These are phyloP conservation scores for Lipomyces lipofer DNA, from an alignment of 805 yeast species.

Conservation along the genomic window DNA sequence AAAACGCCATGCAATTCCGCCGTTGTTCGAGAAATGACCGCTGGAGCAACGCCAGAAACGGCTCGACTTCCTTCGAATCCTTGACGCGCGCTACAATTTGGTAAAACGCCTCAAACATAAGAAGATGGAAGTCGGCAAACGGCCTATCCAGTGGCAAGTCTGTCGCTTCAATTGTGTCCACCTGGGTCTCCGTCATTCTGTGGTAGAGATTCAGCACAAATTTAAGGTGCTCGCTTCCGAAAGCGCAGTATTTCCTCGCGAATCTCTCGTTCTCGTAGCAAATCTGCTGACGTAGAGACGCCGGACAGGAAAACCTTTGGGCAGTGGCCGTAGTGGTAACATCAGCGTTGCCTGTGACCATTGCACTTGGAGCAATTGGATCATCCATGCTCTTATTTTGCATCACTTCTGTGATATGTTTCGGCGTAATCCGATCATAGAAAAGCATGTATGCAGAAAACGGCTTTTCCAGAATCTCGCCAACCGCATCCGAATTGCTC, in stretches of 20 bases:
- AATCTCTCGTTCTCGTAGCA: slow-evolving; percentile 17
- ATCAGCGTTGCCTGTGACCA: background rate
- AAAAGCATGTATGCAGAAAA: slow-evolving; percentile 30
- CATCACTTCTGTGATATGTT: background rate
- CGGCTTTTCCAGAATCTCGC: slow-evolving; percentile 17
- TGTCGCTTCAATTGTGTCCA: background rate
- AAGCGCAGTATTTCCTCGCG: slow-evolving; percentile 9
- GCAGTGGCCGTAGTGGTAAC: background rate
- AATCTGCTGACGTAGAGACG: slow-evolving; percentile 6
- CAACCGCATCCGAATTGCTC: background rate
- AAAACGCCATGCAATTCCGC: slow-evolving; percentile 10
- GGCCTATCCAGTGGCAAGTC: background rate
- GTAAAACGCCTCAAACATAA: slow-evolving; percentile 17
- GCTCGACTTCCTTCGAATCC: slow-evolving; percentile 3
- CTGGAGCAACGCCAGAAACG: slow-evolving; percentile 7
- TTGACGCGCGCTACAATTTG: slow-evolving; percentile 17
- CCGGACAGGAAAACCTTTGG: background rate
- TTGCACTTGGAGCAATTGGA: too few species aligned
- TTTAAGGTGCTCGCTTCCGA: slow-evolving; percentile 16
- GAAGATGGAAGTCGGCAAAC: slow-evolving; percentile 8
- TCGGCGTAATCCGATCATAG: slow-evolving; percentile 23
- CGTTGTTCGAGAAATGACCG: background rate
- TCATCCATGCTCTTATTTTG: background rate
- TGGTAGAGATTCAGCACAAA: slow-evolving; percentile 12
- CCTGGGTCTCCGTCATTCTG: background rate